phyloP scores from a whole-genome alignment of 371 early-diverging fungal species.

The Amoeboaphelidium occidentale region DNA sequence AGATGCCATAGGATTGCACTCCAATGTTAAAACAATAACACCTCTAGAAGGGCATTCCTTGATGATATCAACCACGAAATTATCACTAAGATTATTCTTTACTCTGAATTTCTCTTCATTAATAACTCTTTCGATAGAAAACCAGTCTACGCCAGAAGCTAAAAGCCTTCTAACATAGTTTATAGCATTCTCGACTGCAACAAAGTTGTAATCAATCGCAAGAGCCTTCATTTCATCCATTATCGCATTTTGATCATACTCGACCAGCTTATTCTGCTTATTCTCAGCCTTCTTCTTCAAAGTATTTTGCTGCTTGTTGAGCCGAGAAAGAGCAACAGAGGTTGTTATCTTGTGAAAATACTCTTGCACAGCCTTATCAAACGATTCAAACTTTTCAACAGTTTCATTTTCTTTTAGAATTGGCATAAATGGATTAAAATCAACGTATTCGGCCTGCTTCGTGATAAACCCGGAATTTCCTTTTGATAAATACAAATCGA shows the following conservation, averaged over 20 bases:
- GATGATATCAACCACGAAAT: conserved; percentile 34
- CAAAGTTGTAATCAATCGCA: conserved; percentile 53
- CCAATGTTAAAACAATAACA: conserved; percentile 19
- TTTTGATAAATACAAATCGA: background rate
- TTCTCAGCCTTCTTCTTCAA: conserved; percentile 48
- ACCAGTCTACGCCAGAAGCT: conserved; percentile 88
- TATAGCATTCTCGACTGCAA: conserved; percentile 61
- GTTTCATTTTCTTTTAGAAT: background rate
- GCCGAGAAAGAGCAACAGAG: conserved; percentile 41
- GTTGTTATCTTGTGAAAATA: conserved; percentile 65
- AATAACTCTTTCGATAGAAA: conserved; percentile 60
- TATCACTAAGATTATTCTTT: conserved; percentile 66
- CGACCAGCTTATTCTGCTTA: conserved; percentile 49
- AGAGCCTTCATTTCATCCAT: conserved; percentile 41
- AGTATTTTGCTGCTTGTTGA: conserved; percentile 39
- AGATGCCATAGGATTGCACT: background rate
- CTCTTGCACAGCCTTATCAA: conserved; percentile 67
- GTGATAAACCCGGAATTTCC: background rate
- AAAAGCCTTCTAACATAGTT: conserved; percentile 57
- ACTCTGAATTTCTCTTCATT: conserved; percentile 44
- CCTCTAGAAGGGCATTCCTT: conserved; percentile 49
- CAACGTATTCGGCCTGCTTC: background rate
- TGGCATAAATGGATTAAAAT: background rate
- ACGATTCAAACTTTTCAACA: conserved; percentile 32
- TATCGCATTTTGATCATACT: conserved; percentile 34